Base-by-base conservation (phyloP, 2,329 filamentous ascomycete species). In the Ophiostoma himal-ulmi region DNA sequence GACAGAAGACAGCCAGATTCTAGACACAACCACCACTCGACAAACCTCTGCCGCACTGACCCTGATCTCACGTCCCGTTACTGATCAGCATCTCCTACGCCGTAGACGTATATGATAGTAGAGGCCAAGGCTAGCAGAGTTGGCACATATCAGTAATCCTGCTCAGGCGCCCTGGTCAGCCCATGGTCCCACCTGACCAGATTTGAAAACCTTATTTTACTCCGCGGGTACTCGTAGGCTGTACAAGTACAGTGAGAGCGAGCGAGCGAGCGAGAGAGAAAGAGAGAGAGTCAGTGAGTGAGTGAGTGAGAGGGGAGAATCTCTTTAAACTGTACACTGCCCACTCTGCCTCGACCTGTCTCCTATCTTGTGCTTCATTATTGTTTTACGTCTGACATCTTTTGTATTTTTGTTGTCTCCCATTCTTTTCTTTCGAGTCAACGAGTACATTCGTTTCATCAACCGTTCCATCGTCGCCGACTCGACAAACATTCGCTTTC, bases 181-280 rank as follows among this genome's bases (percentile, higher is more conserved):
- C 57, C 26, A 34, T 20, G 26, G 57, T 62, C 57, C 57, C 57
- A 62, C 57, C 57, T 62, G 36, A 62, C 57, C 57, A 26, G 57
- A 62, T 62, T 62, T 34, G 57, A 62, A 62, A 62, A 34, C 57
- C 57, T 62, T 62, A 62, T 62, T 57, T 57, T 57, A 62, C 26
- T 62, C 57, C 57, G 57, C 26, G 57, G 36, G 57, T 22, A n/a
- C 11, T 44, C 10, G 2, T 57, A 57, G n/a, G n/a, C 20, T 7
- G 52, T 26, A 57, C 30, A 30, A 30, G 30, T 30, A 30, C 30
- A 30, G 30, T 30, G 52, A 57, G 52, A 26, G 44, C 44, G 44
- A 48, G 41, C 17, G 14, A 48, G 5, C 4, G 52, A 54, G 17
- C 3, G 6, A 52, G 20, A 52, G 48, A 4, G n/a, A 20, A 8